These are phyloP conservation scores for Coniella lustricola DNA, from an alignment of 2,329 filamentous ascomycete species.

Conservation along the genomic window DNA sequence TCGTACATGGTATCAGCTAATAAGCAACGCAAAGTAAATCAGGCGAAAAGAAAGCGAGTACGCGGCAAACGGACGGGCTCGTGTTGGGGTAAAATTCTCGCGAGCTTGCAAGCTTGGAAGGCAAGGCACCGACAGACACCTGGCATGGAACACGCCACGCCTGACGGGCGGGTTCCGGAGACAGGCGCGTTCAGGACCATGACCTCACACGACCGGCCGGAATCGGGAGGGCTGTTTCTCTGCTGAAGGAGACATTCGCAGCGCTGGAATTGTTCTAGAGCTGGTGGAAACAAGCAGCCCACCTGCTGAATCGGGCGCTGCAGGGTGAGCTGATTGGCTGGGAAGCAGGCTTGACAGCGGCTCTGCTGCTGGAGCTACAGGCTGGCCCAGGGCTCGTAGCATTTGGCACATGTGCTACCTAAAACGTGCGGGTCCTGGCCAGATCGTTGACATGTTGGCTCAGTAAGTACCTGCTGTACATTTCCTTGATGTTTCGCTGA, in stretches of 20 bases:
- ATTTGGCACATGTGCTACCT: background rate
- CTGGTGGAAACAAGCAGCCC: conserved; percentile 7
- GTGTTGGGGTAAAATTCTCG: conserved; percentile 1
- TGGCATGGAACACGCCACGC: conserved; percentile 9
- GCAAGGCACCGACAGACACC: too few relatives aligned
- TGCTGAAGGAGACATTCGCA: too few relatives aligned
- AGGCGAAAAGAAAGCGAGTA: too few relatives aligned
- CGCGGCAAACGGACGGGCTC: background rate
- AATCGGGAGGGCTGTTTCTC: background rate
- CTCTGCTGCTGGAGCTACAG: background rate
- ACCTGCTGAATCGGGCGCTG: conserved; percentile 9
- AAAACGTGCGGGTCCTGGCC: background rate
- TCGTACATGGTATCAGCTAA: too few relatives aligned
- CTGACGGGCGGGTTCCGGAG: conserved; percentile 5
- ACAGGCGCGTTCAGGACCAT: conserved; percentile 1
- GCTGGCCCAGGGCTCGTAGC: background rate
- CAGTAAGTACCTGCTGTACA: too few relatives aligned
- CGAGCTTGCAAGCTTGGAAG: too few relatives aligned
- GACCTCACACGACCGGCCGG: conserved; percentile 2
- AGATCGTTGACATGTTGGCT: too few relatives aligned
- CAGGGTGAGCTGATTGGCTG: conserved; percentile 5
- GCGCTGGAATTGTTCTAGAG: too few relatives aligned
- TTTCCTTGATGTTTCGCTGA: too few relatives aligned
- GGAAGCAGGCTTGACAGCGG: background rate
- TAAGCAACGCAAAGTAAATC: too few relatives aligned